Percentiles rank a stretch among this genome's conserved stretches.
phyloP scores from a whole-genome alignment of 805 yeast genomes.

The Cyberlindnera saturnus region DNA sequence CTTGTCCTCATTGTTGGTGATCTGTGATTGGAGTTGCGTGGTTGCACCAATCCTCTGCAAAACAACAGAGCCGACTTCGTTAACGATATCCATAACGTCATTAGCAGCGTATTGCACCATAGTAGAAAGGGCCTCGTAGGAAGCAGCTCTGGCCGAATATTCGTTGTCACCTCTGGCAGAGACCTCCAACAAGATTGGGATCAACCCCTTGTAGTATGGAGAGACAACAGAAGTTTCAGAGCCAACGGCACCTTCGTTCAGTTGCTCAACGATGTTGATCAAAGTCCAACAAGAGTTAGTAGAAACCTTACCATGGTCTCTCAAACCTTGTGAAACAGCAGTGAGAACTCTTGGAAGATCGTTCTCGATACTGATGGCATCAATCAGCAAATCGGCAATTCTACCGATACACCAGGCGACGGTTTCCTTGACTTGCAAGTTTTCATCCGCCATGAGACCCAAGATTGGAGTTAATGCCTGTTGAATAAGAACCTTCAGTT shows the following conservation, averaged over 20 bases:
- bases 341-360: constrained; percentile 67
- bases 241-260: constrained; percentile 44
- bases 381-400: constrained; percentile 81
- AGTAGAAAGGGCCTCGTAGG: constrained; percentile 87
- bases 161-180: constrained; percentile 78
- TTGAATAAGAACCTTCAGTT: constrained; percentile 58
- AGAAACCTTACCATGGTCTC: constrained; percentile 86
- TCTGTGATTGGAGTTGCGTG: constrained; percentile 51
- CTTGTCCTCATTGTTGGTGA: constrained; percentile 62
- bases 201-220: constrained; percentile 60
- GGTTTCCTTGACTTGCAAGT: constrained; percentile 87
- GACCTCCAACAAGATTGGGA: constrained; percentile 64
- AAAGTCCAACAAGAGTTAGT: constrained; percentile 98
- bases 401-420: constrained; percentile 98
- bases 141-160: constrained; percentile 85
- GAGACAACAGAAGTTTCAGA: constrained; percentile 58
- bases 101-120: constrained; percentile 71
- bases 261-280: constrained; percentile 84
- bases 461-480: constrained; percentile 84
- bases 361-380: constrained; percentile 59
- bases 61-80: constrained; percentile 68
- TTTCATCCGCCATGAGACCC: constrained; percentile 63
- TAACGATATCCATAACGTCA: constrained; percentile 62
- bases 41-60: constrained; percentile 69
- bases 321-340: constrained; percentile 74